These are phyloP conservation scores for Aspergillus luchuensis DNA, from an alignment of 2,329 filamentous ascomycete species.

Conservation along the genomic window DNA sequence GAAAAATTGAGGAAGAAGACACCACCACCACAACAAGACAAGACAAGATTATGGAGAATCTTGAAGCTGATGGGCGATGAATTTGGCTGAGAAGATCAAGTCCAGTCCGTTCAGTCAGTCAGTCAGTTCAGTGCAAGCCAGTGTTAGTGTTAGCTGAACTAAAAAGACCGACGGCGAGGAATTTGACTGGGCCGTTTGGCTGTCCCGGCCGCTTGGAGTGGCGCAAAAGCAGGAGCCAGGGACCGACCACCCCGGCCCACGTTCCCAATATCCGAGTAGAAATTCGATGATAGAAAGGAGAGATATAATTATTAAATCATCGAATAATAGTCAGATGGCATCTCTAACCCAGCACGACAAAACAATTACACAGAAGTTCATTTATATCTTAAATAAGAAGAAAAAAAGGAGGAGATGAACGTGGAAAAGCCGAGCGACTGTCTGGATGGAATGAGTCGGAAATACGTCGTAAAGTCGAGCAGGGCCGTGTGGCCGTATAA, in stretches of 20 bases:
- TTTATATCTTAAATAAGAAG: too few relatives aligned
- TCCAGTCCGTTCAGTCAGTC: too few relatives aligned
- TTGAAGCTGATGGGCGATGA: conserved; percentile 4
- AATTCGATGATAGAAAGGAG: neutral
- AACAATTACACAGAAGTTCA: too few relatives aligned
- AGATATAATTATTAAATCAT: too few relatives aligned
- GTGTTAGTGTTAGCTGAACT: too few relatives aligned
- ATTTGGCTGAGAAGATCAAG: conserved; percentile 2
- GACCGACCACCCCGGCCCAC: neutral
- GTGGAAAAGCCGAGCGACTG: neutral
- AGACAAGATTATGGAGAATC: neutral
- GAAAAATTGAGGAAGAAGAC: conserved; percentile 7
- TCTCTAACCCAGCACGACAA: too few relatives aligned
- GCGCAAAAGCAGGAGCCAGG: neutral
- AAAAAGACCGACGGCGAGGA: conserved; percentile 4
- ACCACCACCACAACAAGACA: neutral
- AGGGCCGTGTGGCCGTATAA: neutral
- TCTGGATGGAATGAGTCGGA: neutral
- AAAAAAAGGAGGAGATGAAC: neutral
- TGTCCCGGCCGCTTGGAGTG: conserved; percentile 2
- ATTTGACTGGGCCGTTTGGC: conserved; percentile 5
- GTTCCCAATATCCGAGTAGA: neutral
- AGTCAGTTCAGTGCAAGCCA: neutral
- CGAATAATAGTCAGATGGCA: neutral
- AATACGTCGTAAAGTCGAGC: neutral